phyloP scores from a whole-genome alignment of 306 rosid species.

The Lathyrus oleraceus region DNA sequence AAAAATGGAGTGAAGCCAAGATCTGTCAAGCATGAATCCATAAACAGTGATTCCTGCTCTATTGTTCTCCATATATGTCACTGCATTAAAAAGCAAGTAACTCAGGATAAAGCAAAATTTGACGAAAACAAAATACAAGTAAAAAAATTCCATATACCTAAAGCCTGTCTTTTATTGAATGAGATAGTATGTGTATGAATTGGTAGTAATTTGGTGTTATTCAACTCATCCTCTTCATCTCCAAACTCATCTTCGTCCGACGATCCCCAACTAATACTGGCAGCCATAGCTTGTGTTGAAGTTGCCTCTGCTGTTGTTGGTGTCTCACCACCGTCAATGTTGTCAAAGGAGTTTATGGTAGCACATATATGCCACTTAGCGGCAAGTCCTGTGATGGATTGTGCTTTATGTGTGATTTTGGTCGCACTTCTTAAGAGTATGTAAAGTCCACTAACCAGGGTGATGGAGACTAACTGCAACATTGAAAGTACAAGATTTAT shows the following conservation, averaged over 20 bases:
- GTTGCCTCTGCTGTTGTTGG: conserved; percentile 44
- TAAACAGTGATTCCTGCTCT: conserved; percentile 81
- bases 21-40: conserved; percentile 85
- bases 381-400: conserved; percentile 73
- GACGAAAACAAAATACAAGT: background rate
- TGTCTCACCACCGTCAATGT: conserved; percentile 57
- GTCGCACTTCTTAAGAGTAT: conserved; percentile 76
- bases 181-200: conserved; percentile 68
- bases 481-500: conserved; percentile 19
- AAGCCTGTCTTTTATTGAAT: conserved; percentile 86
- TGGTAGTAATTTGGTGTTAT: conserved; percentile 63
- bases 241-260: conserved; percentile 72
- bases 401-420: conserved; percentile 87
- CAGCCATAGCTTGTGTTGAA: conserved; percentile 40
- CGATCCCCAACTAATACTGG: conserved; percentile 41
- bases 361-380: conserved; percentile 90
- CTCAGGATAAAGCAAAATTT: conserved; percentile 20
- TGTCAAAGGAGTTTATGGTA: conserved; percentile 70
- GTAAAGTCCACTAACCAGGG: conserved; percentile 75
- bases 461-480: conserved; percentile 75
- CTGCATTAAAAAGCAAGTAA: conserved; percentile 50
- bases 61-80: conserved; percentile 82
- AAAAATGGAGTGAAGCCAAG: conserved; percentile 88
- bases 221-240: conserved; percentile 73
- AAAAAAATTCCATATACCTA: conserved; percentile 55